phyloP scores from a whole-genome alignment of 306 rosid species.

The Citrullus mucosospermus region DNA sequence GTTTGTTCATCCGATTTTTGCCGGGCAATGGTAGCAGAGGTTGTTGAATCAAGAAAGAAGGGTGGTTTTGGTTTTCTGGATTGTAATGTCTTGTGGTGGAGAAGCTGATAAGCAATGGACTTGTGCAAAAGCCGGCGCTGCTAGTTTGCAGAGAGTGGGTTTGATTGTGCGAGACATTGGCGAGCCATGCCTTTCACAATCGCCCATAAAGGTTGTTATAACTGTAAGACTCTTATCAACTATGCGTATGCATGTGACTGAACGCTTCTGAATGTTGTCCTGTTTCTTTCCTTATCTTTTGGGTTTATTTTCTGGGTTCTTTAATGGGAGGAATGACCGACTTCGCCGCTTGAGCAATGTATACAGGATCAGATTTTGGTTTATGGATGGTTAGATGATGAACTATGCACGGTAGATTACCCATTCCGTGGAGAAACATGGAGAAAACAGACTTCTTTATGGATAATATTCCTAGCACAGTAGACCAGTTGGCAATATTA shows the following conservation, averaged over 20 bases:
- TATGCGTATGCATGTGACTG: not conserved
- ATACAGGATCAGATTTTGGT: not conserved
- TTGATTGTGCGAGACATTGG: conserved; percentile 64
- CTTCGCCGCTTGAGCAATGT: no score
- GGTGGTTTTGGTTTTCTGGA: conserved; percentile 10
- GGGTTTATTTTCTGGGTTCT: not conserved
- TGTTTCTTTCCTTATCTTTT: not conserved
- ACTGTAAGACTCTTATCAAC: conserved; percentile 34
- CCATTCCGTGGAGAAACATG: no score
- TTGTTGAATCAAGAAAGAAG: conserved; percentile 12
- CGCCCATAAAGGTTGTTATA: conserved; percentile 58
- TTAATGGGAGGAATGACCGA: not conserved
- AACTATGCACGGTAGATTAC: not conserved
- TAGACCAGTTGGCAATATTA: no score
- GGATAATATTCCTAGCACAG: no score
- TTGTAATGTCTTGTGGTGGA: conserved; percentile 45
- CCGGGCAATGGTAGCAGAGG: conserved; percentile 13
- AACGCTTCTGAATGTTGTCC: not conserved
- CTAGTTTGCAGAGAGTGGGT: conserved; percentile 49
- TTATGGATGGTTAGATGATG: not conserved
- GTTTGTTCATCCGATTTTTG: not conserved
- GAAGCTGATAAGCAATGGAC: conserved; percentile 43
- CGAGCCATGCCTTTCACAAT: conserved; percentile 71
- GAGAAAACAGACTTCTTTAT: no score
- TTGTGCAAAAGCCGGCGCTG: conserved; percentile 50